Base-by-base conservation (phyloP, 345 rosid genomes). In the Arabidopsis suecica region DNA sequence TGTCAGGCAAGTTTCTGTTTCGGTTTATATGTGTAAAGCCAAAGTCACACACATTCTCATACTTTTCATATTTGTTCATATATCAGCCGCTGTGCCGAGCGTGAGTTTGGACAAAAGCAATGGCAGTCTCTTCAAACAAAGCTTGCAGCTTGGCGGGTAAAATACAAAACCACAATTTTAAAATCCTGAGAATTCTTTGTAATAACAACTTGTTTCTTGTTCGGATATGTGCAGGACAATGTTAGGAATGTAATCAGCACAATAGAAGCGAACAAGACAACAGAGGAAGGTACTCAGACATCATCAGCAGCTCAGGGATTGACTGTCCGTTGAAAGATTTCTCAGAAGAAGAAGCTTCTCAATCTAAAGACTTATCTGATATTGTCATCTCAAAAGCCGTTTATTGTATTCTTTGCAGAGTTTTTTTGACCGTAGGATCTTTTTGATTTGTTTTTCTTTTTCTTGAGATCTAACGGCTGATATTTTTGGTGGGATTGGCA, bases 91-190 rank as follows among this genome's bases (percentile, higher is more conserved):
- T 87, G 83, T 71, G 77, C 81, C 5, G 91, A 86, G 76, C 90
- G 95, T 30, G 82, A 85, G 8, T 91, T 91, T 82, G 96, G 89
- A 50, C 81, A 72, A 68, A 83, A 71, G 3, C 96, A 91, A 47
- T 94, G 98, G 97, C 85, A 78, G 61, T 73, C 59, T 18, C 93
- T 91, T 61, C 79, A 89, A 69, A 48, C 80, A 72, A 94, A 88
- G 82, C 87, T 94, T 16, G 88, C 86, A 42, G 78, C 83, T 14
- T 90, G 97, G 97, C 83, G 80, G 95, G 98, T 89, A 81, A 65
- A 30, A 9, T 13, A 49, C 28, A 60, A 58, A 16, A 56, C 25
- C 7, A 0, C 8, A 37, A 34, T n/a, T 12, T 9, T 38, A 5
- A 3, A 8, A 9, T 30, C 30, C 25, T 16, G 42, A n/a, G 20